Percentiles rank a stretch among this genome's conserved stretches.
Evolutionary conservation across 768 basidiomycete genomes (phyloP).

Genomic region (Lactarius pseudohatsudake): DNA sequence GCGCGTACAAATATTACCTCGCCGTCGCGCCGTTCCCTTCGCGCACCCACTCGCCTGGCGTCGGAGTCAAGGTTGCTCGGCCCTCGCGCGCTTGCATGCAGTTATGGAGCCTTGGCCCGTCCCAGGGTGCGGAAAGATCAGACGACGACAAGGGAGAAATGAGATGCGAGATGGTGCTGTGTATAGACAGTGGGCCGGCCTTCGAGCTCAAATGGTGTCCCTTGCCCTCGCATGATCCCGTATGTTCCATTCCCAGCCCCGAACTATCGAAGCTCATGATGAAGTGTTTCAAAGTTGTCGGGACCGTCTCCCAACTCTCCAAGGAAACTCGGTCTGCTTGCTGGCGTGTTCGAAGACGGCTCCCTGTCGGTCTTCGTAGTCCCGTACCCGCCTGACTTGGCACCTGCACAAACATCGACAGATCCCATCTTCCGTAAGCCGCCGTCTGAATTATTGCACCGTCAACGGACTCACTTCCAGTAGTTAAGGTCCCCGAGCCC

Average conservation of each 20-base stretch:
- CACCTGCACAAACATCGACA: not conserved
- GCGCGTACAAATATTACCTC: slow-evolving; percentile 70
- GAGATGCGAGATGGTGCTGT: slow-evolving; percentile 82
- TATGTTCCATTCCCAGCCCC: slow-evolving; percentile 33
- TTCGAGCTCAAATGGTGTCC: slow-evolving; percentile 93
- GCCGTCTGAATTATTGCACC: not conserved
- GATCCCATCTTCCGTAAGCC: slow-evolving; percentile 22
- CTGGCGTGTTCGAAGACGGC: slow-evolving; percentile 86
- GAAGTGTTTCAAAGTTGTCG: slow-evolving; percentile 3
- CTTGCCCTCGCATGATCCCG: slow-evolving; percentile 70
- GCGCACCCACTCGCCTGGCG: slow-evolving; percentile 57
- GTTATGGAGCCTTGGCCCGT: slow-evolving; percentile 66
- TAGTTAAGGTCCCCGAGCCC: slow-evolving; percentile 64
- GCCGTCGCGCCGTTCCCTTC: slow-evolving; percentile 79
- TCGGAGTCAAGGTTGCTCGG: slow-evolving; percentile 57
- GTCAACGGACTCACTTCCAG: slow-evolving; percentile 5
- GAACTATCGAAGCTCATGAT: not conserved
- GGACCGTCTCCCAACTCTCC: slow-evolving; percentile 30
- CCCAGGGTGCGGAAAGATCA: slow-evolving; percentile 2
- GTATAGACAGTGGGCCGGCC: slow-evolving; percentile 77
- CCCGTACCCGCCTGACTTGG: slow-evolving; percentile 69
- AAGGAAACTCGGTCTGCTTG: slow-evolving; percentile 79
- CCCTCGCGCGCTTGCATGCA: slow-evolving; percentile 74
- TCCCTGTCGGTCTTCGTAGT: slow-evolving; percentile 75
- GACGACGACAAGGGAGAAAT: slow-evolving; percentile 47